Evolutionary conservation across 2,329 filamentous ascomycete genomes (phyloP).

Genomic region (Penicillium sp.): DNA sequence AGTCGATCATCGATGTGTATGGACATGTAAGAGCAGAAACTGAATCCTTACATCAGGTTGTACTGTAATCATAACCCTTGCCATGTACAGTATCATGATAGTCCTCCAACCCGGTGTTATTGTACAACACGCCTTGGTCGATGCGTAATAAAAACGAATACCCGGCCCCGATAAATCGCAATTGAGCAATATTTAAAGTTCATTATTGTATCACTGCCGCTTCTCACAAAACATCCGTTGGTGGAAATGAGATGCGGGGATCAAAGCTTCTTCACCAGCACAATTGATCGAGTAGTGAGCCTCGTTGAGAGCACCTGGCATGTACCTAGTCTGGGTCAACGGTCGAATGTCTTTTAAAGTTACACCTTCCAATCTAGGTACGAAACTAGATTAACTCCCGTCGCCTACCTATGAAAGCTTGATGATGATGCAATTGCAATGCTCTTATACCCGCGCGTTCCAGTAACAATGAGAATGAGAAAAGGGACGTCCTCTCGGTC

Average conservation of each 20-base stretch:
- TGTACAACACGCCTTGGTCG: neutral
- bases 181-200: neutral
- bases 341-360: neutral
- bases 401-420: neutral
- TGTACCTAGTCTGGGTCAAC: no score
- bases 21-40: neutral
- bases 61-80: neutral
- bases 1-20: neutral
- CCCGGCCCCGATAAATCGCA: neutral
- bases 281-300: neutral
- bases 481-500: no score
- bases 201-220: neutral
- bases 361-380: no score
- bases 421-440: neutral
- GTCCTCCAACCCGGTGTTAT: neutral
- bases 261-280: neutral
- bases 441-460: neutral
- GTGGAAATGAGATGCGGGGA: constrained; percentile 5
- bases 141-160: neutral
- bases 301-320: constrained; percentile 4
- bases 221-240: neutral
- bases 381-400: no score
- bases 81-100: neutral
- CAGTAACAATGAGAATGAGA: neutral
- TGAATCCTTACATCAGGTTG: neutral